phyloP scores from a whole-genome alignment of 192 early-diverging fungal species.

The Gonapodya prolifera region DNA sequence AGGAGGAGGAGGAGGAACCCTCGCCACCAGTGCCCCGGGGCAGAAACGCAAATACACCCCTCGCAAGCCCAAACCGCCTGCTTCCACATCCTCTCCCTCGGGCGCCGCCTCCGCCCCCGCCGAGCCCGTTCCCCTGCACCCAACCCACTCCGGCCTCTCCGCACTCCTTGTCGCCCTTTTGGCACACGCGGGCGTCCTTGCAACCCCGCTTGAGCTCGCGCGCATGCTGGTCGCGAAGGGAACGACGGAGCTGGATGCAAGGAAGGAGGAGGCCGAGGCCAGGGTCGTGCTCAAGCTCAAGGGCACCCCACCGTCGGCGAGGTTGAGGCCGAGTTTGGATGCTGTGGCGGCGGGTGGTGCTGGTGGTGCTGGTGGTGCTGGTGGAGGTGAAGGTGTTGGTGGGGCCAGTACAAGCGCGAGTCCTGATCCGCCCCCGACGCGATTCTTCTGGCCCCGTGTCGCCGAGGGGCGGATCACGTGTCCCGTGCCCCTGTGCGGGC shows the following conservation, averaged over 20 bases:
- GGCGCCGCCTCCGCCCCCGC: no score
- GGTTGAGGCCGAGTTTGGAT: background rate
- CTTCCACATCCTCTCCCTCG: background rate
- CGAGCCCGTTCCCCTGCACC: no score
- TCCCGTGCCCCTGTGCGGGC: background rate
- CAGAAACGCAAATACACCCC: background rate
- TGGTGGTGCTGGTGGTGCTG: background rate
- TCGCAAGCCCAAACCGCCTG: background rate
- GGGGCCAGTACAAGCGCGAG: background rate
- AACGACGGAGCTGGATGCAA: background rate
- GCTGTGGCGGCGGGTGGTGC: background rate
- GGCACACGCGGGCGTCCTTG: background rate
- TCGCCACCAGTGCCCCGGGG: no score
- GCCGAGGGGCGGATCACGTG: background rate
- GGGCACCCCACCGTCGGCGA: background rate
- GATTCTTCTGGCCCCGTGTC: background rate
- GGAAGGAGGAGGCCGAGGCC: background rate
- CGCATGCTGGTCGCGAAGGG: background rate
- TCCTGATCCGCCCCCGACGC: background rate
- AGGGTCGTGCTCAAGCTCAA: background rate
- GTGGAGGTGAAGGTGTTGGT: background rate
- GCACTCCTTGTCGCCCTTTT: background rate
- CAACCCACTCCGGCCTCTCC: background rate
- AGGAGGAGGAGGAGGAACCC: no score
- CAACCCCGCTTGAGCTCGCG: background rate